These are phyloP conservation scores for Agaricus subrufescens DNA, from an alignment of 768 basidiomycete genomes.

Conservation along the genomic window DNA sequence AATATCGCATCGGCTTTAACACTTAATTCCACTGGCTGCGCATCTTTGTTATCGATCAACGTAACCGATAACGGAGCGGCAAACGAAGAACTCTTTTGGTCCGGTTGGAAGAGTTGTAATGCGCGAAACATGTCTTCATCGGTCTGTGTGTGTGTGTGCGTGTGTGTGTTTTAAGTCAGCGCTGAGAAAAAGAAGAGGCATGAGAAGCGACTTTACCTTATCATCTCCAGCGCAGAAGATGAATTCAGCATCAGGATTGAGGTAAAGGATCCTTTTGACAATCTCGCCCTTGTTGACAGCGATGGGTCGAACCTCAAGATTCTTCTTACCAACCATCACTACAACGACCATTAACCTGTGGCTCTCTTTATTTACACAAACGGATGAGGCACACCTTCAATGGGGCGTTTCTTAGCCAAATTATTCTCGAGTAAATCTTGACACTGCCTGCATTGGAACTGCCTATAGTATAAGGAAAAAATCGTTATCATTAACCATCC, in stretches of 20 bases:
- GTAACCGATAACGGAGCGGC: slow-evolving; percentile 54
- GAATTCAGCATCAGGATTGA: slow-evolving; percentile 91
- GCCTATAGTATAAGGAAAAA: slow-evolving; percentile 31
- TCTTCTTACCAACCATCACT: slow-evolving; percentile 98
- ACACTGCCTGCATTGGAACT: slow-evolving; percentile 95
- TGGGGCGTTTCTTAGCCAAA: slow-evolving; percentile 86
- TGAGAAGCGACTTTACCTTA: slow-evolving; percentile 52
- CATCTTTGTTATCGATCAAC: slow-evolving; percentile 41
- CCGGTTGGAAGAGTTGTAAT: slow-evolving; percentile 57
- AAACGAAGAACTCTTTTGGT: slow-evolving; percentile 42
- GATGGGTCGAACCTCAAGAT: slow-evolving; percentile 92
- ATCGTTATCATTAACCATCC: background rate
- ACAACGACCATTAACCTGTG: background rate
- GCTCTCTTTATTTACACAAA: background rate
- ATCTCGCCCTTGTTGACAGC: slow-evolving; percentile 99
- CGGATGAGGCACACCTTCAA: slow-evolving; percentile 60
- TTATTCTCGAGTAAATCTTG: slow-evolving; percentile 96
- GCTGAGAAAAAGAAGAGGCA: background rate
- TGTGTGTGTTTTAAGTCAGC: no score
- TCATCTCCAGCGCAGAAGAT: slow-evolving; percentile 98
- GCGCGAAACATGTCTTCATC: slow-evolving; percentile 99
- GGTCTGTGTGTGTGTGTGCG: slow-evolving; percentile 36
- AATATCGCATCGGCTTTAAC: slow-evolving; percentile 73
- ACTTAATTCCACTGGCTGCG: slow-evolving; percentile 51
- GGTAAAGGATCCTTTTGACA: slow-evolving; percentile 89